Evolutionary conservation across 177 flowering plant genomes (phyloP), one percentile per base, ranked within the genome.

Genomic region (Telopea speciosissima): DNA sequence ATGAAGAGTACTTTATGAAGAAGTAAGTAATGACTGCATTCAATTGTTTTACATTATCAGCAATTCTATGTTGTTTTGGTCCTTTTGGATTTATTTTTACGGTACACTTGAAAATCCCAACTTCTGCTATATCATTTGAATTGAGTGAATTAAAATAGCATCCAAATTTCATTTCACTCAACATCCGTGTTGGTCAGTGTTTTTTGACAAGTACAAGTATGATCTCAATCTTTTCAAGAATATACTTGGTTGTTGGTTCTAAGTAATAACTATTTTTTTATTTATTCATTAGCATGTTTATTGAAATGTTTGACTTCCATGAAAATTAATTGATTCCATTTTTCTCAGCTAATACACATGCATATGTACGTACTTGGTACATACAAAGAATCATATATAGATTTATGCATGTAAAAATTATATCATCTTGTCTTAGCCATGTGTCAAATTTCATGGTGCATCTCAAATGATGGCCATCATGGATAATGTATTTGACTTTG

Each of bases 1-100:
- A 88, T 75, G 67, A 72, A 59, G 86, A 88, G 56, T 83, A 86
- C 85, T 84, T 82, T 24, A 24, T 5, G 63, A 67, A 77, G 68
- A 77, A 28, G 97, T 90, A 80, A 56, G 91, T 82, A 40, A 31
- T 58, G 1, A 14, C 3, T 19, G 17, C 28, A 28, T 10, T 10
- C 22, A 28, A 28, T 66, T n/a, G 9, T 66, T 31, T 28, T 16
- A 49, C 19, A 10, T 49, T 49, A 49, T 36, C 8, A 4, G 6
- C 40, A 36, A 36, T 36, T 49, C 54, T 49, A 12, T 49, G 54
- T 11, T 49, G 19, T 49, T 49, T 13, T 49, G 54, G 54, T 11
- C 13, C 3, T 49, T 49, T 13, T 49, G 54, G 54, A 49, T 49
- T 5, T 19, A 49, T 49, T 11, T 17, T 49, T 49, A 49, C 19